These are phyloP conservation scores for Paraphaeosphaeria minitans DNA, from an alignment of 2,329 filamentous ascomycete genomes.

Conservation along the genomic window DNA sequence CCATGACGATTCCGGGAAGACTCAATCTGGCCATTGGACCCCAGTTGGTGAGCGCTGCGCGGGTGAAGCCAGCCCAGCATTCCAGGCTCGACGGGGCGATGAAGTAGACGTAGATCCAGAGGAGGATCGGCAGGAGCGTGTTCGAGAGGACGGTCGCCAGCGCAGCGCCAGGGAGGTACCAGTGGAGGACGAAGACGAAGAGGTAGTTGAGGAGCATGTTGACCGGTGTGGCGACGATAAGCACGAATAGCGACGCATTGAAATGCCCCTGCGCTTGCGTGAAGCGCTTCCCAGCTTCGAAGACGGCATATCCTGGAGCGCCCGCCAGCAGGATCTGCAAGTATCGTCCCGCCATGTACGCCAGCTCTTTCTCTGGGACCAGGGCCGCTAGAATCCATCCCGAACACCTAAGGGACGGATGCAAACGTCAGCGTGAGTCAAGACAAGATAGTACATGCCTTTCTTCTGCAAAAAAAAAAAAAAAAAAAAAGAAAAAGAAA, in stretches of 20 bases:
- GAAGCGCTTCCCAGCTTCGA: conserved; percentile 61
- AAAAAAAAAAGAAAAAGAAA: too few species aligned
- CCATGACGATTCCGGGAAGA: conserved; percentile 89
- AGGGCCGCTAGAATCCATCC: conserved; percentile 53
- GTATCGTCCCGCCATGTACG: conserved; percentile 57
- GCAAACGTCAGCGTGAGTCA: too few species aligned
- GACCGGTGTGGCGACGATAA: conserved; percentile 55
- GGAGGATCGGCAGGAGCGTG: conserved; percentile 54
- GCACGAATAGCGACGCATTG: conserved; percentile 54
- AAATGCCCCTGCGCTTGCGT: conserved; percentile 62
- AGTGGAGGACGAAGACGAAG: conserved; percentile 49
- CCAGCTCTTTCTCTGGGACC: conserved; percentile 55
- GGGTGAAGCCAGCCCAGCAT: conserved; percentile 76
- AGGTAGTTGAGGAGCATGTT: conserved; percentile 58
- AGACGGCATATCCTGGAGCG: conserved; percentile 59
- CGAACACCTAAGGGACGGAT: conserved; percentile 39
- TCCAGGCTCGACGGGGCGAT: conserved; percentile 46
- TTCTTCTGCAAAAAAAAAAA: too few species aligned
- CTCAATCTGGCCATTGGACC: conserved; percentile 85
- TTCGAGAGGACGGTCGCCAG: conserved; percentile 57
- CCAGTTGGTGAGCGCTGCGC: conserved; percentile 74
- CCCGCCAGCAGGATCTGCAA: conserved; percentile 56
- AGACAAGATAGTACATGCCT: too few species aligned
- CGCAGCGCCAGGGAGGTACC: conserved; percentile 59
- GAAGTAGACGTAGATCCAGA: conserved; percentile 54